Percentiles rank a stretch among this genome's conserved stretches.
Evolutionary conservation across 2,329 filamentous ascomycete genomes (phyloP).

Genomic region (Ceratocystis variospora): DNA sequence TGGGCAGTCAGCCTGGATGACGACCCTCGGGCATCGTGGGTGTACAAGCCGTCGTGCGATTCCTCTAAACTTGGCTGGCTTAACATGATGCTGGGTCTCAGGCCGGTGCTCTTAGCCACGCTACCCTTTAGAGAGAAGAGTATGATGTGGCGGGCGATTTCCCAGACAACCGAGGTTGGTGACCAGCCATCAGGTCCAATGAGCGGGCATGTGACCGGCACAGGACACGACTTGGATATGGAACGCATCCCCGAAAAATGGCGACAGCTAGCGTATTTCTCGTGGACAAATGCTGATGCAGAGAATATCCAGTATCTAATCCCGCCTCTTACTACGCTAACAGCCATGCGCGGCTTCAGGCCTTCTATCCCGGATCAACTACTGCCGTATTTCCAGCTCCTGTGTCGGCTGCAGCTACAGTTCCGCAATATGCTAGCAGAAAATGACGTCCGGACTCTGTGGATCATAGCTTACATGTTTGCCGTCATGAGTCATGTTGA

Average conservation of each 20-base stretch:
- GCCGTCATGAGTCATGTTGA: conserved; percentile 22
- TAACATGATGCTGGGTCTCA: conserved; percentile 22
- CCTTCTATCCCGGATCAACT: conserved; percentile 17
- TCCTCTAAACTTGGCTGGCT: conserved; percentile 21
- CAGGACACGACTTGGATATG: conserved; percentile 18
- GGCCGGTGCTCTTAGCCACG: conserved; percentile 21
- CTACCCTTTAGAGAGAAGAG: conserved; percentile 20
- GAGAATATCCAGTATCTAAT: conserved; percentile 19
- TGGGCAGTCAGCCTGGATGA: conserved; percentile 20
- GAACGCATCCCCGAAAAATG: conserved; percentile 20
- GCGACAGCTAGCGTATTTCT: conserved; percentile 18
- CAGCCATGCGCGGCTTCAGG: conserved; percentile 11
- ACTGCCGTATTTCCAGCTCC: conserved; percentile 21
- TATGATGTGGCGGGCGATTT: conserved; percentile 19
- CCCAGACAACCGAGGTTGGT: conserved; percentile 17
- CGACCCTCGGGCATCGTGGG: conserved; percentile 21
- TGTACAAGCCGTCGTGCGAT: conserved; percentile 19
- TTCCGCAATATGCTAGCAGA: conserved; percentile 21
- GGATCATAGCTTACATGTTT: conserved; percentile 23
- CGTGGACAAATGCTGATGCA: conserved; percentile 6
- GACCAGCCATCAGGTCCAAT: conserved; percentile 19
- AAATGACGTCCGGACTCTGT: conserved; percentile 21
- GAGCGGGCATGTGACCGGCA: conserved; percentile 16
- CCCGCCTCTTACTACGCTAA: conserved; percentile 17
- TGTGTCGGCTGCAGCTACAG: conserved; percentile 20